phyloP scores from a whole-genome alignment of 176 grass and related monocot species.

The Juncus inflexus region DNA sequence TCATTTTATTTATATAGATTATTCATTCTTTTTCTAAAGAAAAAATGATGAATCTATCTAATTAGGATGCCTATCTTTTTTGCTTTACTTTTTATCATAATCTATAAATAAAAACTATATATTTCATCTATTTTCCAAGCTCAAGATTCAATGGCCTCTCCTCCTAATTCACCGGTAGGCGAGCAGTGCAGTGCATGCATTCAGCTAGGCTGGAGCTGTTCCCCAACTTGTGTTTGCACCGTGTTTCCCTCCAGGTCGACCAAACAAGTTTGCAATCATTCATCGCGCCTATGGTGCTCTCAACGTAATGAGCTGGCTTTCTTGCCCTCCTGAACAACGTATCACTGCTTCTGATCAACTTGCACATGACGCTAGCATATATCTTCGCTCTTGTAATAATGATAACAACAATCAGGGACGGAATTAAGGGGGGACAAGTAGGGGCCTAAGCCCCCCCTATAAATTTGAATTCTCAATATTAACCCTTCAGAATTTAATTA shows the following conservation, averaged over 20 bases:
- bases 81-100: too few relatives aligned
- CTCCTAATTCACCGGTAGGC: background rate
- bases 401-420: background rate
- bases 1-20: too few relatives aligned
- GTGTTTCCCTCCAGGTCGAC: slow-evolving; percentile 9
- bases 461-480: too few relatives aligned
- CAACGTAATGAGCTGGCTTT: slow-evolving; percentile 14
- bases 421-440: too few relatives aligned
- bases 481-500: too few relatives aligned
- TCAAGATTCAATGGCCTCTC: slow-evolving; percentile 22
- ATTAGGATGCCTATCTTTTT: too few relatives aligned
- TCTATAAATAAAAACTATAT: background rate
- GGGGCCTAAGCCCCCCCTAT: too few relatives aligned
- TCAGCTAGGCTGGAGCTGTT: slow-evolving; percentile 8
- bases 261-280: slow-evolving; percentile 25
- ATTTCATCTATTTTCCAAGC: background rate
- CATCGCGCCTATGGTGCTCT: slow-evolving; percentile 8
- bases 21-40: too few relatives aligned
- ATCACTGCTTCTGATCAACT: slow-evolving; percentile 13
- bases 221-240: slow-evolving; percentile 16
- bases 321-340: background rate
- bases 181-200: slow-evolving; percentile 1
- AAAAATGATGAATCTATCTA: too few relatives aligned
- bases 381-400: slow-evolving; percentile 3
- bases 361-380: background rate